phyloP scores from a whole-genome alignment of 1,284 basidiomycete species.

The Leccinum griseonigrum region DNA sequence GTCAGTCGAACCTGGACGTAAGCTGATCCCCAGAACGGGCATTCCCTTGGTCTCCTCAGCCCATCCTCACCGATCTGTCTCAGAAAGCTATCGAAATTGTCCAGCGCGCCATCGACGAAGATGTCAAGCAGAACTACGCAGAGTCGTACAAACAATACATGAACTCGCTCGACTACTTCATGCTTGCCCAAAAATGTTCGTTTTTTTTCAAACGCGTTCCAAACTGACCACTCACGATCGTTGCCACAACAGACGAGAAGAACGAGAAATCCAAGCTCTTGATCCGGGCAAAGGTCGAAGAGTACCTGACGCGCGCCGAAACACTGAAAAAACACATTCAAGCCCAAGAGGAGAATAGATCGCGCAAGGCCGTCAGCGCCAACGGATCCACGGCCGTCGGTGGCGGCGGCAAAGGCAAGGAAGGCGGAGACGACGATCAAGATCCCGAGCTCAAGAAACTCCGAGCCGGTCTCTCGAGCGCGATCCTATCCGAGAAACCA shows the following conservation, averaged over 20 bases:
- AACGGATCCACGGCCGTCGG: constrained; percentile 66
- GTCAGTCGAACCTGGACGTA: constrained; percentile 32
- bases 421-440: constrained; percentile 71
- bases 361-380: constrained; percentile 76
- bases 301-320: constrained; percentile 93
- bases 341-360: constrained; percentile 63
- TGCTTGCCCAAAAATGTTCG: constrained; percentile 76
- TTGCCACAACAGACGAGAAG: constrained; percentile 75
- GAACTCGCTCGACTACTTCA: constrained; percentile 97
- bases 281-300: constrained; percentile 87
- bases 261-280: constrained; percentile 91
- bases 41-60: neutral
- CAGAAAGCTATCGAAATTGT: constrained; percentile 96
- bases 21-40: neutral
- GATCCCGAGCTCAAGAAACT: constrained; percentile 97
- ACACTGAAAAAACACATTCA: constrained; percentile 85
- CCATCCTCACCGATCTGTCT: constrained; percentile 16
- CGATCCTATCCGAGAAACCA: constrained; percentile 92
- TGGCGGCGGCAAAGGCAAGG: constrained; percentile 60
- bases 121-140: constrained; percentile 90
- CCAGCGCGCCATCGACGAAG: constrained; percentile 93
- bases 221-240: neutral
- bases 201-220: constrained; percentile 4
- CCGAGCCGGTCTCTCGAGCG: constrained; percentile 81
- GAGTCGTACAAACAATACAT: constrained; percentile 95